Evolutionary conservation across 371 early-diverging fungal species (phyloP).

Genomic region (Rhizopus sp.): DNA sequence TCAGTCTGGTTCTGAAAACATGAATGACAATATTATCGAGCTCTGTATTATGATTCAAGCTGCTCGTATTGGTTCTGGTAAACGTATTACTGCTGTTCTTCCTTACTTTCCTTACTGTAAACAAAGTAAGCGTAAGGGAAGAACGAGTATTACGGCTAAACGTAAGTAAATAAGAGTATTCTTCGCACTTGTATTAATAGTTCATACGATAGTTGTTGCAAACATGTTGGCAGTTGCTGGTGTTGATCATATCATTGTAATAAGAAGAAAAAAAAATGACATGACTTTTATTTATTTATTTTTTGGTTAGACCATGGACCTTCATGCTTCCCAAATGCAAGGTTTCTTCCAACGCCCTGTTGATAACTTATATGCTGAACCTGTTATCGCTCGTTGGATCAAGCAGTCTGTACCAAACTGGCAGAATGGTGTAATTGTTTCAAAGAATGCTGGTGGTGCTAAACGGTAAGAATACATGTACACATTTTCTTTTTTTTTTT

Average conservation of each 20-base stretch:
- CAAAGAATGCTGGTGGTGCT: slow-evolving; percentile 97
- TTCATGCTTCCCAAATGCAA: slow-evolving; percentile 93
- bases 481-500: neutral
- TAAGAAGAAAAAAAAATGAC: slow-evolving; percentile 5
- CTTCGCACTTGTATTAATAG: neutral
- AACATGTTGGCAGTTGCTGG: slow-evolving; percentile 95
- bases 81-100: slow-evolving; percentile 85
- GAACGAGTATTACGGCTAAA: slow-evolving; percentile 95
- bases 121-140: slow-evolving; percentile 96
- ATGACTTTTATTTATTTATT: neutral
- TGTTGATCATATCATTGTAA: slow-evolving; percentile 92
- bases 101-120: slow-evolving; percentile 98
- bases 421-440: slow-evolving; percentile 84
- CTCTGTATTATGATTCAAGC: slow-evolving; percentile 95
- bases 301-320: slow-evolving; percentile 79
- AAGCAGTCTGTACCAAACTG: slow-evolving; percentile 77
- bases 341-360: slow-evolving; percentile 96
- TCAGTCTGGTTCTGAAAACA: slow-evolving; percentile 85
- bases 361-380: slow-evolving; percentile 95
- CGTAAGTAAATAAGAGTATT: slow-evolving; percentile 41
- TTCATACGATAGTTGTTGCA: slow-evolving; percentile 74
- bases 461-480: slow-evolving; percentile 71
- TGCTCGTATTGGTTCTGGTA: slow-evolving; percentile 88
- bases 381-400: slow-evolving; percentile 90
- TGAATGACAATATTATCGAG: slow-evolving; percentile 97